Evolutionary conservation across 1,284 basidiomycete genomes (phyloP), one percentile per base, ranked within the genome.

Genomic region (Hemileia vastatrix): DNA sequence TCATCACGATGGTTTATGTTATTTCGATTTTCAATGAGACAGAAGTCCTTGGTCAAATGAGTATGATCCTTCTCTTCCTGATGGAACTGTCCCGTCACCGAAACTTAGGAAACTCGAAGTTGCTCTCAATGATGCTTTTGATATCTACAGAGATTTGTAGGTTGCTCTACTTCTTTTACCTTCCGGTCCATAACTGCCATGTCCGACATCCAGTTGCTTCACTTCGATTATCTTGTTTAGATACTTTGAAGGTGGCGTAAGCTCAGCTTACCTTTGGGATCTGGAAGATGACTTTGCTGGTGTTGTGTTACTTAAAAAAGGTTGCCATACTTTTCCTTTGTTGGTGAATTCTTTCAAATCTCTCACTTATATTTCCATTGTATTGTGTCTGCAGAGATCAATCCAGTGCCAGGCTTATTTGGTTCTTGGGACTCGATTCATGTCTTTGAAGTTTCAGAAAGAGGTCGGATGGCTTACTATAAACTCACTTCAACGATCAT

Each of bases 211-310:
- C n/a, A n/a, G n/a, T n/a, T n/a, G n/a, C 2, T 11, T 45, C 31
- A 27, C 23, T 9, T 32, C 11, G 15, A 18, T 24, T 54, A 15
- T 54, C 31, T 11, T 21, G 5, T 23, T n/a, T 67, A 89, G 88
- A 81, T 98, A 98, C 81, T 96, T 85, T 77, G 94, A 97, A 77
- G 92, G 93, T 4, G 95, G 95, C 3, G 85, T 90, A 1, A 95
- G 92, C n/a, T 92, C 88, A 18, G 94, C 95, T 15, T 99, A 95
- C 77, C 83, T 99, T 9, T 99, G 95, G 95, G 95, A 98, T 74
- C 81, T 94, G 19, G 93, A 96, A 63, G 92, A 95, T 67, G 90
- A 90, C 21, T 98, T 97, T 77, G 95, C 95, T 3, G 95, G 95
- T 8, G 95, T 95, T 0, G 93, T 98, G 0, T 78, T 99, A 51